phyloP scores from a whole-genome alignment of 73 alveolate genomes.

The Tetrahymena elliotti region DNA sequence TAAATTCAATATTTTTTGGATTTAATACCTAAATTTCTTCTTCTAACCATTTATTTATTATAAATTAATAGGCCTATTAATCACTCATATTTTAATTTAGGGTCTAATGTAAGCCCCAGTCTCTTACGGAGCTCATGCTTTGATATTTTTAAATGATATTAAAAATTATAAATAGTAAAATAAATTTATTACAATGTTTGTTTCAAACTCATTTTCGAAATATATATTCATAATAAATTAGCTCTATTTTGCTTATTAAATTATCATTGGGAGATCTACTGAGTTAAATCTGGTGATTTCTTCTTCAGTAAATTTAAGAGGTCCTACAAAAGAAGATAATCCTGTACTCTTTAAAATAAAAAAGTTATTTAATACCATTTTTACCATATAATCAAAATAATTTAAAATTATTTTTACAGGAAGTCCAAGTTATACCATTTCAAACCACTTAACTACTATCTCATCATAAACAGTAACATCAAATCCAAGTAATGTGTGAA shows the following conservation, averaged over 20 bases:
- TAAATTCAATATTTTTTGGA: too few species aligned
- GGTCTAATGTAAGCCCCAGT: background rate
- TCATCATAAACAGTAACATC: conserved; percentile 41
- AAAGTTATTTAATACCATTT: background rate
- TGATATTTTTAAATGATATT: background rate
- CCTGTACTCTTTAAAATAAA: background rate
- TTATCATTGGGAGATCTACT: conserved; percentile 1
- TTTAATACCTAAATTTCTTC: too few species aligned
- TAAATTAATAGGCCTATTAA: background rate
- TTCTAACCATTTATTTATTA: too few species aligned
- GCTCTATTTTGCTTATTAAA: background rate
- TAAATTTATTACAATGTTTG: background rate
- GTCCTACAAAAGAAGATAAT: conserved; percentile 29
- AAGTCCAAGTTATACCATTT: conserved; percentile 33
- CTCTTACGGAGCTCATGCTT: background rate
- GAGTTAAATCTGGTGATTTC: background rate
- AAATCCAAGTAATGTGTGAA: conserved; percentile 18
- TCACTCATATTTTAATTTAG: background rate
- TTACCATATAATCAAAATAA: background rate
- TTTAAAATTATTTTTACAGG: background rate
- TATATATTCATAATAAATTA: conserved; percentile 33
- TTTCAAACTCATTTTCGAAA: conserved; percentile 23
- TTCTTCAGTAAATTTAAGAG: conserved; percentile 25
- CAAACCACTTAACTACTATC: conserved; percentile 40
- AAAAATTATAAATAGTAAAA: too few species aligned